A percentile compares a stretch with the other conserved stretches of the same genome.
phyloP scores from a whole-genome alignment of 1,284 basidiomycete genomes.

The Anthracocystis setariae region DNA sequence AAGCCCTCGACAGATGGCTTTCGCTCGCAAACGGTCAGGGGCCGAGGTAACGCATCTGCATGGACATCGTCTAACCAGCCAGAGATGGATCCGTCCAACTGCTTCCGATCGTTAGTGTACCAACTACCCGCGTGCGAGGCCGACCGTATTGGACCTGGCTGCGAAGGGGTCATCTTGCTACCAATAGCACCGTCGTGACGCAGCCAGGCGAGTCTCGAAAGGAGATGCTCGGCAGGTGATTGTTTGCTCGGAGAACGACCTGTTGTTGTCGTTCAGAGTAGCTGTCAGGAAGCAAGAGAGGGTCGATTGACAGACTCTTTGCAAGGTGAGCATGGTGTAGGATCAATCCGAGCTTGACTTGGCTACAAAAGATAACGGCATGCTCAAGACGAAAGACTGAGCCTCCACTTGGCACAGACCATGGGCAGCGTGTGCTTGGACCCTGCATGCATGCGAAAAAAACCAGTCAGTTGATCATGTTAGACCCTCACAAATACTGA shows the following conservation, averaged over 20 bases:
- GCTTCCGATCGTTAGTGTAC: slow-evolving; percentile 80
- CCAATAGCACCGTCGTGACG: neutral
- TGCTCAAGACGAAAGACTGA: too few relatives aligned
- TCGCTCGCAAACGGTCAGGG: slow-evolving; percentile 15
- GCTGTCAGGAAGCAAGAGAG: too few relatives aligned
- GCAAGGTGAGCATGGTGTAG: too few relatives aligned
- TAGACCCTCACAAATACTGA: neutral
- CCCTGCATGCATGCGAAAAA: slow-evolving; percentile 22
- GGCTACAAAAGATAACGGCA: too few relatives aligned
- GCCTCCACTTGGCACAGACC: neutral
- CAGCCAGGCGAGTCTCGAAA: neutral
- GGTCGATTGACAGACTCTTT: too few relatives aligned
- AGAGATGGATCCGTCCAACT: slow-evolving; percentile 29
- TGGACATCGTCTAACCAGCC: slow-evolving; percentile 35
- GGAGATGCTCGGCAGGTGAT: neutral
- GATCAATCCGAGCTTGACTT: neutral
- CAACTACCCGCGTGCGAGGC: slow-evolving; percentile 90
- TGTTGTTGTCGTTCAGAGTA: too few relatives aligned
- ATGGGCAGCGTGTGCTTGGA: slow-evolving; percentile 7
- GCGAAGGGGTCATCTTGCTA: slow-evolving; percentile 20
- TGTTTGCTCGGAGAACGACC: too few relatives aligned
- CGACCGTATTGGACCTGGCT: slow-evolving; percentile 45
- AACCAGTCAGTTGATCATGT: neutral
- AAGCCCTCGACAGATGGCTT: slow-evolving; percentile 66
- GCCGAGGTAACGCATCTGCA: slow-evolving; percentile 5